Base-by-base conservation (phyloP, 345 rosid species). In the Citrus hindsii region DNA sequence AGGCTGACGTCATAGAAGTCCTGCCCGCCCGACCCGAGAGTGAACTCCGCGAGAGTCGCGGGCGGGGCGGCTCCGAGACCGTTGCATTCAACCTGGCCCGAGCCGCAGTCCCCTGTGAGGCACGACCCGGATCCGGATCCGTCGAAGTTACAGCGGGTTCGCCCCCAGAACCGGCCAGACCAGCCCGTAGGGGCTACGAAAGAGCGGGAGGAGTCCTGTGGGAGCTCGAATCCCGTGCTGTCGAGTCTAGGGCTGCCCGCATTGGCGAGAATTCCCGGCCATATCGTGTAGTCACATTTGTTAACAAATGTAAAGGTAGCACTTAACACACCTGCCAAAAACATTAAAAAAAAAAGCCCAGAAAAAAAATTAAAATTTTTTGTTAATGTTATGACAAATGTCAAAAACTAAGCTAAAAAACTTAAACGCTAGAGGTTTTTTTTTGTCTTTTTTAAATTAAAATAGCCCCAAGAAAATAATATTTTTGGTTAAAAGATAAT, bases 1-100 rank as follows among this genome's bases (percentile, higher is more conserved):
- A 96, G 93, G 77, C 97, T 92, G 38, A 96, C 99, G 79, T 96
- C 99, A 76, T 94, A 94, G 77, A 96, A 96, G 79, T 94, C 98
- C 74, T 86, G 91, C 2, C 98, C 97, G 2, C 96, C 92, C 0
- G 89, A 79, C 2, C 94, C 97, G 1, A 95, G 88, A 1, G 97
- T 91, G 87, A 95, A 93, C 90, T 93, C 96, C 0, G 94, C 97
- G 1, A 95, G 87, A 3, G 98, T 95, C 0, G 92, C 98, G 0
- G 97, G 97, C 6, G 97, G 97, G 4, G 91, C 85, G 24, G 98
- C 97, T 4, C 98, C 99, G 7, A 84, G 84, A 0, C 99, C 97
- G 56, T 38, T 81, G 76, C 97, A 95, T 72, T 90, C 96, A 4
- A 89, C 67, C 37, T 83, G 86, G 64, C 92, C 91, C 12, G 97